phyloP scores from a whole-genome alignment of 129 eudicot genomes.

The Chrysanthemum lavandulifolium region DNA sequence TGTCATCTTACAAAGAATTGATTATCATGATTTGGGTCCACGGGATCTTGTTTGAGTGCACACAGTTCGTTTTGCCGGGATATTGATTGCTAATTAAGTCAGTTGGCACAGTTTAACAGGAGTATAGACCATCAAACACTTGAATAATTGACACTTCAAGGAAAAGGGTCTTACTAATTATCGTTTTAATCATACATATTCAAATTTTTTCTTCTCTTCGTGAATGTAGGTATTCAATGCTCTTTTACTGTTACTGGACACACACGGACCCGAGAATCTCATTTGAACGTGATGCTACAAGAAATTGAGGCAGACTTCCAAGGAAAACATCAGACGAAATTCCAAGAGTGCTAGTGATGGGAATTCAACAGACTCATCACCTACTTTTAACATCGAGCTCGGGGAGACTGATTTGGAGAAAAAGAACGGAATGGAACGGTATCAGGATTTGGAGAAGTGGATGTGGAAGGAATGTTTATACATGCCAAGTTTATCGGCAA shows the following conservation, averaged over 20 bases:
- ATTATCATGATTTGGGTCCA: too few species aligned
- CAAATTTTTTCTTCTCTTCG: constrained; percentile 13
- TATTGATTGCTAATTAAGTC: too few species aligned
- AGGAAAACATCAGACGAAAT: constrained; percentile 50
- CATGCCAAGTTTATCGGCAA: constrained; percentile 49
- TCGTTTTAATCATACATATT: not conserved
- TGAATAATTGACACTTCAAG: too few species aligned
- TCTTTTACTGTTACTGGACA: constrained; percentile 72
- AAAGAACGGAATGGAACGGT: constrained; percentile 49
- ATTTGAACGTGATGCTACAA: constrained; percentile 73
- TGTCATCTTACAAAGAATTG: not conserved
- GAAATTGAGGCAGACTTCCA: constrained; percentile 57
- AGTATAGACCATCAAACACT: too few species aligned
- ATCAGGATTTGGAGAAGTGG: constrained; percentile 62
- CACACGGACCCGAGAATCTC: constrained; percentile 86
- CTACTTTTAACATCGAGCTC: constrained; percentile 60
- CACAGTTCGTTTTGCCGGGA: too few species aligned
- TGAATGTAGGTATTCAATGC: constrained; percentile 83
- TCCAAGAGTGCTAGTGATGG: not conserved
- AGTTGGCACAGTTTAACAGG: too few species aligned
- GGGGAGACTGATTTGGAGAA: constrained; percentile 57
- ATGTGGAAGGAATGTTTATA: constrained; percentile 76
- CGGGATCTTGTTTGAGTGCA: too few species aligned
- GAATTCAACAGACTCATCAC: constrained; percentile 46
- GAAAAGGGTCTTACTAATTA: not conserved